phyloP scores from a whole-genome alignment of 2,329 filamentous ascomycete genomes.

The Curvularia sp. region DNA sequence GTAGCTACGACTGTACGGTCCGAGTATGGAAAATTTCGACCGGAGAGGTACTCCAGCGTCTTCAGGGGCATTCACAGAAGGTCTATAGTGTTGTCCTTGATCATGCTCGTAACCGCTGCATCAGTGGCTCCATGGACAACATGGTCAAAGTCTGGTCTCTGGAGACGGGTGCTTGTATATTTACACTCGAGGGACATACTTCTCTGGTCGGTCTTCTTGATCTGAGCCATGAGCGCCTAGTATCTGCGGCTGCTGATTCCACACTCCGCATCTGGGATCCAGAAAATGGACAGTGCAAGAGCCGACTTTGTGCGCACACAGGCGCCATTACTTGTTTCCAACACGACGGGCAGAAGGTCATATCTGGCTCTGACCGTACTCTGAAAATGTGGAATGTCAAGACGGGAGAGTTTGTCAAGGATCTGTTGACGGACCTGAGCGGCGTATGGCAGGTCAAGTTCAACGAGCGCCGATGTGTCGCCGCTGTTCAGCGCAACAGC shows the following conservation, averaged over 20 bases:
- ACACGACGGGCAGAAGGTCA: conserved; percentile 95
- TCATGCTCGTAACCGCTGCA: conserved; percentile 89
- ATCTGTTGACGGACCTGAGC: conserved; percentile 88
- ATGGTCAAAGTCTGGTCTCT: conserved; percentile 98
- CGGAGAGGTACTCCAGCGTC: conserved; percentile 81
- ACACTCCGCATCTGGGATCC: conserved; percentile 98
- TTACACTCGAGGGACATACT: conserved; percentile 91
- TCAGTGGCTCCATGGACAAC: conserved; percentile 98
- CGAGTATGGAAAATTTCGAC: conserved; percentile 98
- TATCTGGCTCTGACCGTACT: conserved; percentile 92
- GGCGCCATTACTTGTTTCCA: conserved; percentile 99
- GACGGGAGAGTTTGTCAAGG: conserved; percentile 89
- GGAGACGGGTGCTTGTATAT: conserved; percentile 80
- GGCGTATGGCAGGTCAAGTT: conserved; percentile 99
- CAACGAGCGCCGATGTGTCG: conserved; percentile 92
- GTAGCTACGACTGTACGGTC: conserved; percentile 94
- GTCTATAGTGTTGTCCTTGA: conserved; percentile 98
- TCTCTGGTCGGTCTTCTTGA: conserved; percentile 92
- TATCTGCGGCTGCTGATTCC: conserved; percentile 93
- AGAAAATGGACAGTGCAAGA: conserved; percentile 87
- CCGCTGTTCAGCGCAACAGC: conserved; percentile 90
- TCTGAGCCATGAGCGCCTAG: conserved; percentile 84
- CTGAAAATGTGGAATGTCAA: conserved; percentile 99
- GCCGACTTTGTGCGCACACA: conserved; percentile 89
- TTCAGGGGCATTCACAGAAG: conserved; percentile 88